Base-by-base conservation (phyloP, 1,284 basidiomycete species). In the Fomitopsis betulina region DNA sequence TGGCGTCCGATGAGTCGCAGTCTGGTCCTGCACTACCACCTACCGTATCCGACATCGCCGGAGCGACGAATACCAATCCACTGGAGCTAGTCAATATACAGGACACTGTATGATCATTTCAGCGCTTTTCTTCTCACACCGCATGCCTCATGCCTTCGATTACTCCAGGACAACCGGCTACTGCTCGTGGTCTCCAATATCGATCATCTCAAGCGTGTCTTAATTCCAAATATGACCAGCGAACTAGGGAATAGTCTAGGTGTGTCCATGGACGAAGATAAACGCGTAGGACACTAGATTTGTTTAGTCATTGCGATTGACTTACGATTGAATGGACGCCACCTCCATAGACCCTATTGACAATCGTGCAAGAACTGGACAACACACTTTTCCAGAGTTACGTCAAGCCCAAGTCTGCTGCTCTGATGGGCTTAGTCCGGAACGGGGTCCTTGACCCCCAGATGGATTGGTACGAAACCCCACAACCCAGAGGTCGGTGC, bases 111-210 rank as follows among this genome's bases (percentile, higher is more conserved):
- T 60, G 86, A 76, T 45, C 19, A 38, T 27, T 10, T 47, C 15
- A 35, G 43, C 49, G 19, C 39, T 25, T 7, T 23, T 13, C n/a
- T n/a, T 19, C 13, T 19, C 23, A 33, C 6, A 30, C 25, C 42
- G 23, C 49, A 13, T 27, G n/a, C 19, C 49, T 51, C 49, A 51
- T 51, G n/a, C 13, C 32, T 19, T 33, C 25, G 2, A 23, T 30
- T 27, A 13, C n/a, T 35, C 30, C 62, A 96, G 93, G 93, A 98
- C 69, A 91, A 84, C 19, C 87, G 96, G 47, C 80, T 97, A 52
- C 79, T 99, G 23, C 77, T 98, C 39, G 93, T 96, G 40, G 82
- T 98, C 21, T 94, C 94, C 10, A 98, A 98, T 71, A 86, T 99
- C 62, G 82, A 84, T 6, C 83, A 94, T 65, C 79, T 99, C 23